Base-by-base conservation (phyloP, 2,329 filamentous ascomycete species). In the Fusarium devonianum region DNA sequence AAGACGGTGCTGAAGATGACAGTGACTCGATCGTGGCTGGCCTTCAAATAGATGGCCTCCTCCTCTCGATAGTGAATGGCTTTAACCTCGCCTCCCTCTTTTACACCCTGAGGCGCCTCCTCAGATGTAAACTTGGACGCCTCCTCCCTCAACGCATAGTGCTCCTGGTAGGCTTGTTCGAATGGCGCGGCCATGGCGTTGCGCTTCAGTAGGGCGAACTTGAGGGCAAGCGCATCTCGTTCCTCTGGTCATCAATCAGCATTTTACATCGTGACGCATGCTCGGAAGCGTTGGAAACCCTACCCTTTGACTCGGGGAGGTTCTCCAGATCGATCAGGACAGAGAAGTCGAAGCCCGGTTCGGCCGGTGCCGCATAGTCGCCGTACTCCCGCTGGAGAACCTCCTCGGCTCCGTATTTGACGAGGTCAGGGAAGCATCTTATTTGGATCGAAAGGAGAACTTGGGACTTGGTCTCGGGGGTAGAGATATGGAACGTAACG, bases 1-100 rank as follows among this genome's bases (percentile, higher is more conserved):
- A 99, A 99, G 41, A 97, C 85, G 30, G 94, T 99, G 75, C 92
- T 96, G 81, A 99, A 99, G 69, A 99, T 99, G 67, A 99, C 92
- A 1, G 95, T 99, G 41, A 99, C 94, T 67, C 94, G 87, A 72
- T 99, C 94, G 76, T 95, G 89, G 72, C 90, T 95, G 55, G 94
- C 93, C 78, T 99, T 97, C 78, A 99, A 88, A 74, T 96, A 99
- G 69, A 99, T 97, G 41, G 94, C 92, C 73, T 99, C 94, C 78
- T 97, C 92, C 68, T 99, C 95, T 47, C 94, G 89, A 77, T 99
- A 99, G 74, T 97, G 93, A 65, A 99, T 96, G 3, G 93, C 87
- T 83, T 95, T 96, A 51, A 97, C 88, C 63, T 94, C 86, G 48
- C 93, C 92, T 39, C 94, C 93, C 74, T 97, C 94, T 60, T 80